Percentiles rank a stretch among this genome's conserved stretches.
These are phyloP conservation scores for Symmetrospora coprosmae DNA, from an alignment of 768 basidiomycete species.

Conservation along the genomic window DNA sequence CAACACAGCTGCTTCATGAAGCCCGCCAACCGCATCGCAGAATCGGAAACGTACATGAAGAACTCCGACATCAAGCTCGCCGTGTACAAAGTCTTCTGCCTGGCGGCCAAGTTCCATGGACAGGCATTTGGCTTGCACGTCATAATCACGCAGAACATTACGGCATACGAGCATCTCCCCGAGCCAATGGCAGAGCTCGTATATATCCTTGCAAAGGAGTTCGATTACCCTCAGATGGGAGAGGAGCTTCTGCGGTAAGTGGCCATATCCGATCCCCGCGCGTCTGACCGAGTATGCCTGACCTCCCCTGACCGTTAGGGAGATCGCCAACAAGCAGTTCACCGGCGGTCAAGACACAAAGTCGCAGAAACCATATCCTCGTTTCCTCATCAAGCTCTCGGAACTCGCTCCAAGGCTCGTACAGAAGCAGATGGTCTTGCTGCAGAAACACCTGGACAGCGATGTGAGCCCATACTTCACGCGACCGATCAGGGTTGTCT, in stretches of 20 bases:
- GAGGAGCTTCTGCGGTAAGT: constrained; percentile 63
- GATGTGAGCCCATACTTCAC: constrained; percentile 47
- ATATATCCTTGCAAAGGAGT: constrained; percentile 62
- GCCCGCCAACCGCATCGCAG: constrained; percentile 72
- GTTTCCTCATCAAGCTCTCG: constrained; percentile 64
- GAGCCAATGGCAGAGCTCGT: constrained; percentile 90
- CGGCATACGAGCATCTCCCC: constrained; percentile 84
- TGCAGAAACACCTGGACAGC: constrained; percentile 74
- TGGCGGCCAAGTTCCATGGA: constrained; percentile 78
- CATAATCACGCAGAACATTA: constrained; percentile 74
- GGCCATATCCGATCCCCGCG: neutral
- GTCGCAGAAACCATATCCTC: constrained; percentile 67
- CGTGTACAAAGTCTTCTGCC: constrained; percentile 77
- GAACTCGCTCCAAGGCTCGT: constrained; percentile 67
- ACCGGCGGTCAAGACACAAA: constrained; percentile 65
- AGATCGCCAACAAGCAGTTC: constrained; percentile 66
- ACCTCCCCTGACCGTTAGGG: constrained; percentile 45
- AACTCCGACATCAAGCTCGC: constrained; percentile 51
- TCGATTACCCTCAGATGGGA: constrained; percentile 72
- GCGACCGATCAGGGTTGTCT: neutral
- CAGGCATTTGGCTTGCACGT: constrained; percentile 63
- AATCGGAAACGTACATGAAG: constrained; percentile 83
- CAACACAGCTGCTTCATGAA: constrained; percentile 63
- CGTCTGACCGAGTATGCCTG: constrained; percentile 14
- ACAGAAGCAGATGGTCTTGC: constrained; percentile 73